Percentiles rank a stretch among this genome's conserved stretches.
Conservation (phyloP, 768 basidiomycete species). For the Amanita polypyramis region DNA sequence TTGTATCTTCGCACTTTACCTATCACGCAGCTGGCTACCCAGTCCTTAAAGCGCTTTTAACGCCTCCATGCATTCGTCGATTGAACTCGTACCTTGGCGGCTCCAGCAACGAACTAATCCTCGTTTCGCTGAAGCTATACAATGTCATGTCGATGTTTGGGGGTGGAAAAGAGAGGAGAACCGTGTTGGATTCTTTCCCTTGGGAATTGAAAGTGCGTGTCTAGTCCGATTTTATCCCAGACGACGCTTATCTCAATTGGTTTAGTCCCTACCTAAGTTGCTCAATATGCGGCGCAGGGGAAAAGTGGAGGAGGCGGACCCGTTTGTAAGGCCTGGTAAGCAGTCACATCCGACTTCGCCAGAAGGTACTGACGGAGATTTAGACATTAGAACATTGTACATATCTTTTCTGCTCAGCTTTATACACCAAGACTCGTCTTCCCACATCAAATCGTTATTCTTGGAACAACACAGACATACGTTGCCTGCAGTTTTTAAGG, state of each 20-base stretch:
- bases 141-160: constrained; percentile 51
- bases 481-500: constrained; percentile 65
- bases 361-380: neutral
- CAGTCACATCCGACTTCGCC: neutral
- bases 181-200: constrained; percentile 56
- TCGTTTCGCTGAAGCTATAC: constrained; percentile 57
- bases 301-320: constrained; percentile 29
- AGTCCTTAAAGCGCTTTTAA: constrained; percentile 51
- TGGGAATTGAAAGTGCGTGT: constrained; percentile 67
- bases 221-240: neutral
- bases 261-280: constrained; percentile 54
- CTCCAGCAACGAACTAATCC: constrained; percentile 51
- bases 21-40: constrained; percentile 54
- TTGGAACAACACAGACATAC: constrained; percentile 61
- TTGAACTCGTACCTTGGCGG: constrained; percentile 56
- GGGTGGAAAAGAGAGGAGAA: constrained; percentile 53
- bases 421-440: constrained; percentile 34
- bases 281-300: constrained; percentile 60
- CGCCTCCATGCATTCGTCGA: constrained; percentile 40
- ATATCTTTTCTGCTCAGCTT: constrained; percentile 68
- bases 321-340: constrained; percentile 49
- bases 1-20: constrained; percentile 60
- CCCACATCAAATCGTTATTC: constrained; percentile 50
- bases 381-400: constrained; percentile 76
- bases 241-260: constrained; percentile 4